These are phyloP conservation scores for Panicum miliaceum DNA, from an alignment of 176 grass and related monocot species.

Conservation along the genomic window DNA sequence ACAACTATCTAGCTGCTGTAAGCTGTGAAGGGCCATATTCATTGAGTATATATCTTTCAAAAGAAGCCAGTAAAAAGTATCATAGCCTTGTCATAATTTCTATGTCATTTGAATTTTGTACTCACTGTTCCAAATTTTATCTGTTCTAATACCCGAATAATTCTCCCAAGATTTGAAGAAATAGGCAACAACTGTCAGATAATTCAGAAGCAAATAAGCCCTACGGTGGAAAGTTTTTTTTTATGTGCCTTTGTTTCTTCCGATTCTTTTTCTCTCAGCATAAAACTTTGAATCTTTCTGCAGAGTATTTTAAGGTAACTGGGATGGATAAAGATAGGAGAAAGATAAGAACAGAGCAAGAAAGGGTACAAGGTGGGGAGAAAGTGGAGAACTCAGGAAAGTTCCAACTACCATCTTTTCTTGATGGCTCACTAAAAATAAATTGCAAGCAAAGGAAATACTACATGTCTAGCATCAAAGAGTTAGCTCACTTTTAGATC, in stretches of 20 bases:
- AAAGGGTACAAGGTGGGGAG: not conserved
- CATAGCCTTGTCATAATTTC: not conserved
- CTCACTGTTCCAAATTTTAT: not conserved
- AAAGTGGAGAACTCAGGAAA: conserved; percentile 39
- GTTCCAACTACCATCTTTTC: conserved; percentile 27
- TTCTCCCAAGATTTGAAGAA: conserved; percentile 19
- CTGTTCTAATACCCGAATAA: not conserved
- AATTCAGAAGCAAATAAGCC: conserved; percentile 8
- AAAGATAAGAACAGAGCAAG: not conserved
- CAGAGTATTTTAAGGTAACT: conserved; percentile 7
- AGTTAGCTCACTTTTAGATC: not conserved
- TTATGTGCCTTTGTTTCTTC: conserved; percentile 25
- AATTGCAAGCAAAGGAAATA: conserved; percentile 15
- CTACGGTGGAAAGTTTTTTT: not conserved
- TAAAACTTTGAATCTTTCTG: conserved; percentile 19
- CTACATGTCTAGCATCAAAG: conserved; percentile 11
- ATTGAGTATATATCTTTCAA: not conserved
- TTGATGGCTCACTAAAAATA: conserved; percentile 1
- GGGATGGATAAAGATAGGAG: conserved; percentile 32
- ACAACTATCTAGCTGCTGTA: conserved; percentile 27
- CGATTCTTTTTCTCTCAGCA: not conserved
- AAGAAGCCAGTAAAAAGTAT: not conserved
- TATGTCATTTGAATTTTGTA: not conserved
- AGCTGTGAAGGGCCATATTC: conserved; percentile 14
- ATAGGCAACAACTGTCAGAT: not conserved